Base-by-base conservation (phyloP, 495 filamentous ascomycete species). In the Cairneyella variabilis region DNA sequence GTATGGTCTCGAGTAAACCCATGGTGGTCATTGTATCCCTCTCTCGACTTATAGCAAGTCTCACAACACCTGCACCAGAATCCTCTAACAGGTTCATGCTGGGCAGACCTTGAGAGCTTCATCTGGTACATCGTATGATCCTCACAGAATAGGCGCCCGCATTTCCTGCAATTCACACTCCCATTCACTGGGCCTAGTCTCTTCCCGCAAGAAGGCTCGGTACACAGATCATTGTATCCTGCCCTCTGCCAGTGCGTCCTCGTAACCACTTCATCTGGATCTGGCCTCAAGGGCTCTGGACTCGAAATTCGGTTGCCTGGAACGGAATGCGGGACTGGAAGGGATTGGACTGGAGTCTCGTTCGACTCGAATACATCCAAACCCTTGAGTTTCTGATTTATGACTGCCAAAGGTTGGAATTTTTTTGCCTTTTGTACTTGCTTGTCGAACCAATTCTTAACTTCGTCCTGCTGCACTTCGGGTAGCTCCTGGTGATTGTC, bases 71-170 rank as follows among this genome's bases (percentile, higher is more conserved):
- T 71, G 63, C 88, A 95, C 93, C 93, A 98, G 51, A 91, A 77
- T 1, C 93, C 93, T 56, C 95, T 72, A 0, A 96, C 86, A 0
- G 95, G 95, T 58, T 98, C 95, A 73, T 95, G 90, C 56, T 84
- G 80, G 3, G 95, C 93, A 4, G 90, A 84, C 41, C 91, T 77
- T 9, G 90, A 96, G 17, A 98, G 79, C 76, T 93, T 97, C 88
- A 97, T 97, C 71, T 97, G 91, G 62, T 97, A 98, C 93, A 97
- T 96, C 26, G 92, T 97, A 71, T 98, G 95, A 58, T 95, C 89
- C 65, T 97, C 92, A 69, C 93, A 98, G 64, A 97, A 98, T 28
- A 98, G 73, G 57, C 83, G 86, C 0, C 93, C 93, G 57, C 93
- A 98, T 47, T 89, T 87, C 48, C 93, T 76, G 64, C 93, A 98